phyloP scores from a whole-genome alignment of 1,284 basidiomycete species.

The Grifola frondosa region DNA sequence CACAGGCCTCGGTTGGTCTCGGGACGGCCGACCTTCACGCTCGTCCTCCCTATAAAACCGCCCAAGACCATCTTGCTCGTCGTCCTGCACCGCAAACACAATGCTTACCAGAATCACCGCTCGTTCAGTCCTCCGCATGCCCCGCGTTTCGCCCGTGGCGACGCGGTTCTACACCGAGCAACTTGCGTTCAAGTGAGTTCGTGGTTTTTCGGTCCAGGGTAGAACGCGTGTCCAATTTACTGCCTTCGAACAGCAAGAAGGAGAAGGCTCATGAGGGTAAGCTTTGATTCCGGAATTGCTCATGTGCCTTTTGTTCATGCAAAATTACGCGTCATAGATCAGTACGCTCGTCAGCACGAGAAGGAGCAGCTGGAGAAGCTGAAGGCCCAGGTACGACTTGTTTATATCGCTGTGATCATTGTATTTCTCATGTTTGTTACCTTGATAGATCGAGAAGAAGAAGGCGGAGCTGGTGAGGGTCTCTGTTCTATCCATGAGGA shows the following conservation, averaged over 20 bases:
- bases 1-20: conserved; percentile 28
- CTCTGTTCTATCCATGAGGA: too few relatives aligned
- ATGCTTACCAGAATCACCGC: conserved; percentile 50
- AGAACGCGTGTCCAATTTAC: conserved; percentile 9
- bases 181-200: conserved; percentile 46
- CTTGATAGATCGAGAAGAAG: conserved; percentile 53
- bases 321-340: conserved; percentile 39
- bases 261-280: conserved; percentile 73
- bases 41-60: too few relatives aligned
- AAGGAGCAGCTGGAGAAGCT: conserved; percentile 55
- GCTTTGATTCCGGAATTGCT: conserved; percentile 3
- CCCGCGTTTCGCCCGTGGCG: conserved; percentile 34
- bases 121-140: conserved; percentile 42
- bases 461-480: conserved; percentile 54
- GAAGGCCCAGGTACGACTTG: conserved; percentile 47
- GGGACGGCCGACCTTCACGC: conserved; percentile 18
- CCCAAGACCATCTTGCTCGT: conserved; percentile 3
- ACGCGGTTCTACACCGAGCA: conserved; percentile 36
- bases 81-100: conserved; percentile 28
- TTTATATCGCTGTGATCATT: not conserved
- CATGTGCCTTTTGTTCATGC: not conserved
- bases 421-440: not conserved
- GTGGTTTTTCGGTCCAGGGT: too few relatives aligned
- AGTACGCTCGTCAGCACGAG: conserved; percentile 60
- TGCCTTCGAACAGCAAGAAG: conserved; percentile 52